phyloP scores from a whole-genome alignment of 139 green algal genomes.

The Chlamydomonas sp. region DNA sequence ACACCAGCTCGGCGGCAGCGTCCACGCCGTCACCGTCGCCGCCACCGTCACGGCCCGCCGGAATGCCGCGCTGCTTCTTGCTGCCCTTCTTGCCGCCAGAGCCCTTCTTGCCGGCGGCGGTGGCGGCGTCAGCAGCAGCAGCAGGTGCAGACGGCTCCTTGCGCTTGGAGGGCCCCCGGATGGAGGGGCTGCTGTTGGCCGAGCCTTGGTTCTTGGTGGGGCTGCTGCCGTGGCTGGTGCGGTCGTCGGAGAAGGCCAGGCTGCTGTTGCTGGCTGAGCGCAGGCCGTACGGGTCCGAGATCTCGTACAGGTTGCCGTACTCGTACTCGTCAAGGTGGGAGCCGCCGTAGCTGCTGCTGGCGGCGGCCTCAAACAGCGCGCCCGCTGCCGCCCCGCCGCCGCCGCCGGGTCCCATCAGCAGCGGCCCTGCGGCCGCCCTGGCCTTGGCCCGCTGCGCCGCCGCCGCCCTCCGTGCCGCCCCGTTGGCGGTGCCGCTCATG shows the following conservation, averaged over 20 bases:
- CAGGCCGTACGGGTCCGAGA: neutral
- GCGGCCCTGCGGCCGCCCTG: neutral
- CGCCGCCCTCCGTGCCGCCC: neutral
- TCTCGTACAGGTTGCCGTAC: neutral
- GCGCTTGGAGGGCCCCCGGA: no score
- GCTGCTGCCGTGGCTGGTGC: no score
- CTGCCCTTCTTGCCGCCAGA: neutral
- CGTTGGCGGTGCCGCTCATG: neutral
- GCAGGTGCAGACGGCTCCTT: neutral
- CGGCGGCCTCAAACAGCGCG: no score
- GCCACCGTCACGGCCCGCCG: neutral
- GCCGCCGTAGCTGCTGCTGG: neutral
- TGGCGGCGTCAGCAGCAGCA: neutral
- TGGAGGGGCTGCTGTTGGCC: no score
- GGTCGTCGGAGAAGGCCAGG: neutral
- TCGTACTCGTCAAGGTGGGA: neutral
- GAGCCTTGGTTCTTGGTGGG: no score
- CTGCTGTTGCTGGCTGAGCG: neutral
- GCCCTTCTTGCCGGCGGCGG: neutral
- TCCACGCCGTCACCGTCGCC: neutral
- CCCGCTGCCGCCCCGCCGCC: neutral
- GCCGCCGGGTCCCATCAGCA: neutral
- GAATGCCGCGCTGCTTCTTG: neutral
- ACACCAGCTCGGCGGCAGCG: conserved; percentile 6
- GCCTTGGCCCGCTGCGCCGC: neutral